phyloP scores from a whole-genome alignment of 441 rosid species.

The Syzygium malaccense region DNA sequence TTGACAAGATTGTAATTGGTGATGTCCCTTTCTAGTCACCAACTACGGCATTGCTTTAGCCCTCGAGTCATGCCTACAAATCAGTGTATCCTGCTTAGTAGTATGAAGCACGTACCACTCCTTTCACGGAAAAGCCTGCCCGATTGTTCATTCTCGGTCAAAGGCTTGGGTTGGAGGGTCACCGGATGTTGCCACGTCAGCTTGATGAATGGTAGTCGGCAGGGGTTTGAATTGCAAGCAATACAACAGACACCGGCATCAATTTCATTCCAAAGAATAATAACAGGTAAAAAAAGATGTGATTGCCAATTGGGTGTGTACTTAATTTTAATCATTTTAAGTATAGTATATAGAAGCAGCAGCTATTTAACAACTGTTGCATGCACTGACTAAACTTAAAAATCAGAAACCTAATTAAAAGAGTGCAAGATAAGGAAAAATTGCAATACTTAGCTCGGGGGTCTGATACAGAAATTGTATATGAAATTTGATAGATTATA shows the following conservation, averaged over 20 bases:
- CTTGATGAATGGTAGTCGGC: conserved; percentile 24
- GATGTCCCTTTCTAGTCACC: neutral
- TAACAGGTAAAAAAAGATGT: neutral
- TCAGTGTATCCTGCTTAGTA: neutral
- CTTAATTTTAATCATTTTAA: neutral
- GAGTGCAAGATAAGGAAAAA: neutral
- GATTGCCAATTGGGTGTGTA: neutral
- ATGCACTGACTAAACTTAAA: neutral
- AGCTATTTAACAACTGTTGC: neutral
- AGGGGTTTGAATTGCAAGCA: conserved; percentile 4
- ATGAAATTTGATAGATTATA: neutral
- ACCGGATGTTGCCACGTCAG: conserved; percentile 4
- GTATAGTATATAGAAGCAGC: neutral
- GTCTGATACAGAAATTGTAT: neutral
- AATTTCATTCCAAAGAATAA: neutral
- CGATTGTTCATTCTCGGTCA: conserved; percentile 3
- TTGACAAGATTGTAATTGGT: neutral
- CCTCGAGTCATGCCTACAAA: conserved; percentile 31
- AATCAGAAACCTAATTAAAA: neutral
- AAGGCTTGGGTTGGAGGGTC: neutral
- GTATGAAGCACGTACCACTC: neutral
- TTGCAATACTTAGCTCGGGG: neutral
- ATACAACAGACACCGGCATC: too few species aligned
- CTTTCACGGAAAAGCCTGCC: neutral
- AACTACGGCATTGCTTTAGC: neutral